Base-by-base conservation (phyloP, 2,329 filamentous ascomycete species). In the Epichloe coenophiala region DNA sequence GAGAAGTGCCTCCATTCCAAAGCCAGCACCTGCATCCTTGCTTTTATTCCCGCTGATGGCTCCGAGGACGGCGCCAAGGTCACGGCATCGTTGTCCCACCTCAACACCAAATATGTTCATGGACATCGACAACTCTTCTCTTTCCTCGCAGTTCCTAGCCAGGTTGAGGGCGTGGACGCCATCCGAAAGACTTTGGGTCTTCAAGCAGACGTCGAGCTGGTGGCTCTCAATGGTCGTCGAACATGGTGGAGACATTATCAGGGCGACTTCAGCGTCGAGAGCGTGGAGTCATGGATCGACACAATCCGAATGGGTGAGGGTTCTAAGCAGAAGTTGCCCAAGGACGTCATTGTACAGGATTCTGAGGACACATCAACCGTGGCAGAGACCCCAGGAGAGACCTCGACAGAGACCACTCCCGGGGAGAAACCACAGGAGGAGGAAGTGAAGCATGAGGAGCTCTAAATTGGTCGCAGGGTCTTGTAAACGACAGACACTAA, bases 301-400 rank as follows among this genome's bases (percentile, higher is more conserved):
- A 76, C 80, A n/a, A 88, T 97, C 55, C 83, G 88, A 38, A 77
- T 98, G 74, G 88, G 90, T 48, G 91, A 97, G 63, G 86, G 88
- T 2, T 70, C 77, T 53, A 96, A 91, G 74, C 76, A 81, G 60
- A 86, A 83, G 69, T 65, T 93, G 41, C 86, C 86, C 0, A 75
- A 78, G 52, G 77, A 74, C 3, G 36, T 52, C 2, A 60, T 87
- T 42, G 62, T 71, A 15, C 65, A 68, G 49, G 64, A 67, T 17
- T 60, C 63, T 11, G 65, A 71, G 57, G 60, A 68, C n/a, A 13
- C 45, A 31, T 40, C 45, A 17, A 19, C 9, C 46, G 17, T 9
- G 3, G 13, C 39, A 19, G 47, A 53, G 35, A 19, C 37, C 12
- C 3, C 46, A 17, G 37, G 43, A 15, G 43, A 52, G 15, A 43